phyloP scores from a whole-genome alignment of 2,329 filamentous ascomycete genomes.

The Trichoderma aggressivum region DNA sequence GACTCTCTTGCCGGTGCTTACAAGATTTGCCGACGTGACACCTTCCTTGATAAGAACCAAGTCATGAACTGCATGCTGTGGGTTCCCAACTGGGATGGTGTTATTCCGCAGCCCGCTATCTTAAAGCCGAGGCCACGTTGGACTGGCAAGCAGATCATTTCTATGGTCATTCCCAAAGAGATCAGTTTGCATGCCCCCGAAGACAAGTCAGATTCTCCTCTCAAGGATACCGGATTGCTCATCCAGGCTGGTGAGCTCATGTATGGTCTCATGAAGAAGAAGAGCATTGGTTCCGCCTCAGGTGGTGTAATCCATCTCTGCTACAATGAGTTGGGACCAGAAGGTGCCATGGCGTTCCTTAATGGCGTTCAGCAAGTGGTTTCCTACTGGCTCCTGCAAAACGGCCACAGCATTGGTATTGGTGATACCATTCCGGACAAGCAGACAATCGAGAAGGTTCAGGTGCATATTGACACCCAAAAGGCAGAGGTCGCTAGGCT shows the following conservation, averaged over 20 bases:
- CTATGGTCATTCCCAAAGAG: slow-evolving; percentile 82
- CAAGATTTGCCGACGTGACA: slow-evolving; percentile 91
- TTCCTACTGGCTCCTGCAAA: slow-evolving; percentile 95
- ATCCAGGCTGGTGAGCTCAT: slow-evolving; percentile 86
- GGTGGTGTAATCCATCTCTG: slow-evolving; percentile 93
- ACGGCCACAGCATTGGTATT: slow-evolving; percentile 96
- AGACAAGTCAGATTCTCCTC: slow-evolving; percentile 56
- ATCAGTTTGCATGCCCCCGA: slow-evolving; percentile 75
- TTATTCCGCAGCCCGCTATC: slow-evolving; percentile 91
- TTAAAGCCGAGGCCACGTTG: slow-evolving; percentile 87
- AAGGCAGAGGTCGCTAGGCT: slow-evolving; percentile 77
- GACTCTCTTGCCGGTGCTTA: slow-evolving; percentile 95
- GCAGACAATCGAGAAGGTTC: slow-evolving; percentile 77
- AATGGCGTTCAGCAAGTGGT: slow-evolving; percentile 93
- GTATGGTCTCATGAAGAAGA: slow-evolving; percentile 89
- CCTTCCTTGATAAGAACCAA: slow-evolving; percentile 83
- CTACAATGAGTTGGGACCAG: slow-evolving; percentile 88
- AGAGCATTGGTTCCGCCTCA: slow-evolving; percentile 83
- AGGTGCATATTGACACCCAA: slow-evolving; percentile 73
- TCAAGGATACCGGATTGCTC: slow-evolving; percentile 73
- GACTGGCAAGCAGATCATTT: slow-evolving; percentile 98
- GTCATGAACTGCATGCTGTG: slow-evolving; percentile 97
- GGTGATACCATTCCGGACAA: slow-evolving; percentile 95
- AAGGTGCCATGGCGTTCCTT: slow-evolving; percentile 88
- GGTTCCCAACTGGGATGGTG: slow-evolving; percentile 96